Base-by-base conservation (phyloP, 768 basidiomycete species). In the Lentinula boryana region DNA sequence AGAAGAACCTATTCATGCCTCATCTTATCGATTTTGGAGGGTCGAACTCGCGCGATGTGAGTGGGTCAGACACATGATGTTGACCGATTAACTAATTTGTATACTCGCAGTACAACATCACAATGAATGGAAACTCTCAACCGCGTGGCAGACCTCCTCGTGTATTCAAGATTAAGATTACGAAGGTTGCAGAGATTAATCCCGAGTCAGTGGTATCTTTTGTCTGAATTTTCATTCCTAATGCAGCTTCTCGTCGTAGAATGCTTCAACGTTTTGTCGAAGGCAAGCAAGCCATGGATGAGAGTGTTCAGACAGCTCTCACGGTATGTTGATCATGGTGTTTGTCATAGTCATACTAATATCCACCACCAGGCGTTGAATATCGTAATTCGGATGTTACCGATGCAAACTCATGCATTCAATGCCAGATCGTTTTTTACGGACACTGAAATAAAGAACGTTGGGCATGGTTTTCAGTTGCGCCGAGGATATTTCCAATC, bases 401-500 rank as follows among this genome's bases (percentile, higher is more conserved):
- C 91, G 0, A 87, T 82, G 2, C 69, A 83, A 68, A 78, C 78
- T 18, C 84, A 85, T 60, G 88, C 90, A 0, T 89, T 86, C 77
- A 87, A 90, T 56, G 80, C 85, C 6, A 81, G 90, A 0, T 89
- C 88, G 0, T 91, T 93, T 72, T 93, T 86, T 69, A 87, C 86
- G 0, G 71, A 81, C 23, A 68, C 72, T 1, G 88, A 84, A 56
- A 78, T 73, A 8, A 79, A 75, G 50, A 66, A 71, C 32, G 76
- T 91, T 27, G 87, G 89, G 0, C 68, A 70, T 0, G 90, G 91
- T 0, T 76, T 93, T 3, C 79, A 84, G 13, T 77, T 91, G 0
- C 89, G 89, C 89, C 79, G 90, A 3, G 91, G 91, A 0, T 91
- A 88, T 59, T 92, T 93, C 72, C 91, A 92, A 68, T 88, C 87